These are phyloP conservation scores for Collybiopsis confluens DNA, from an alignment of 768 basidiomycete species.

Conservation along the genomic window DNA sequence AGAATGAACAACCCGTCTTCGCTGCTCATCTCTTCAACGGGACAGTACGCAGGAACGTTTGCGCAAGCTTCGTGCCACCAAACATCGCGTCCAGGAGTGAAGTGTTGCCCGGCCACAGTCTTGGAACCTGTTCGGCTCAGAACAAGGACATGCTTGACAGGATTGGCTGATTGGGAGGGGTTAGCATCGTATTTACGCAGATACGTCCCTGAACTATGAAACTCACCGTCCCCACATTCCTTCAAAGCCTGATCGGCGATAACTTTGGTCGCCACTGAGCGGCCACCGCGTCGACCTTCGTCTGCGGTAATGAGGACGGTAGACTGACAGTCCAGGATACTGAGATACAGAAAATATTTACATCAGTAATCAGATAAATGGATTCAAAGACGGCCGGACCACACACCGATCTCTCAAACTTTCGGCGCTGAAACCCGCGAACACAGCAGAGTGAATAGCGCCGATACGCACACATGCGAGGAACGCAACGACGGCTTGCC, in stretches of 20 bases:
- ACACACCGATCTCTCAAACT: conserved; percentile 73
- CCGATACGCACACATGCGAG: conserved; percentile 97
- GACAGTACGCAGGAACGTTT: conserved; percentile 84
- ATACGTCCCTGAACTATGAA: neutral
- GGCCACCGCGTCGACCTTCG: conserved; percentile 92
- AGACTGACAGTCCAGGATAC: conserved; percentile 83
- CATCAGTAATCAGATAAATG: neutral
- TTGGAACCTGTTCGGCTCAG: conserved; percentile 81
- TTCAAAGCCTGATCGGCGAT: conserved; percentile 92
- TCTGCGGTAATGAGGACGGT: conserved; percentile 94
- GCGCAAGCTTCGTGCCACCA: conserved; percentile 96
- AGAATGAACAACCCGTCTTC: conserved; percentile 99
- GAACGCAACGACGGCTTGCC: conserved; percentile 95
- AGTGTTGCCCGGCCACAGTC: conserved; percentile 28
- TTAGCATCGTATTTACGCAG: no score
- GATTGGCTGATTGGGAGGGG: neutral
- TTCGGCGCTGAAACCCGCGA: conserved; percentile 96
- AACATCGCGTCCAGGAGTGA: conserved; percentile 74
- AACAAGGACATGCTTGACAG: conserved; percentile 88
- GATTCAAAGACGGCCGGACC: no score
- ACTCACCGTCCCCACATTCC: conserved; percentile 51
- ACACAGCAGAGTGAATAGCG: conserved; percentile 94
- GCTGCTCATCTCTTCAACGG: conserved; percentile 81
- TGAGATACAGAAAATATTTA: no score
- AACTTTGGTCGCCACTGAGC: conserved; percentile 88